Evolutionary conservation across 768 basidiomycete genomes (phyloP), one percentile per base, ranked within the genome.

Genomic region (Tephrocybe sp.): DNA sequence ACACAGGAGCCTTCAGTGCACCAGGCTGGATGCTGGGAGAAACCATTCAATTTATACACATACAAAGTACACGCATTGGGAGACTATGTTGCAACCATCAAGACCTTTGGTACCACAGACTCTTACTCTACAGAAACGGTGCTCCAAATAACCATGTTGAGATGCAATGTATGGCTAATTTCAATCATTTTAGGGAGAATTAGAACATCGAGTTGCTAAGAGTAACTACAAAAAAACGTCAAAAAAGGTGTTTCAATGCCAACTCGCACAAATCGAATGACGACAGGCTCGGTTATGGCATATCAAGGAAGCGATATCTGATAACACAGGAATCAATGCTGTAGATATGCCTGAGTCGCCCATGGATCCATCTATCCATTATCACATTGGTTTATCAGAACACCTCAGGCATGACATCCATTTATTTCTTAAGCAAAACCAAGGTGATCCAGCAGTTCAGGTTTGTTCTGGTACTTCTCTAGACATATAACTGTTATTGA

Each of bases 61-160:
- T 66, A 61, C 39, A 67, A 68, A 41, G 49, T 60, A 15, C 66
- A 68, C 55, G 52, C 60, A 1, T 35, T 67, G 7, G 61, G 61
- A 1, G 61, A 68, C 37, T 64, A 64, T 27, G 35, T 46, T 4
- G 2, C 3, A 13, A 57, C 44, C 3, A 60, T 64, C 13, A 24
- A 30, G 12, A 30, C 28, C 28, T 6, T 6, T 30, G n/a, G n/a
- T n/a, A n/a, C n/a, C n/a, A n/a, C n/a, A n/a, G n/a, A n/a, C n/a
- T n/a, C n/a, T n/a, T n/a, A n/a, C n/a, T n/a, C n/a, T n/a, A n/a
- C n/a, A n/a, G n/a, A n/a, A n/a, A n/a, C n/a, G n/a, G n/a, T n/a
- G n/a, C n/a, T n/a, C n/a, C n/a, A n/a, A n/a, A n/a, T n/a, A n/a
- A n/a, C n/a, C n/a, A n/a, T n/a, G n/a, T n/a, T n/a, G n/a, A n/a